These are phyloP conservation scores for Spinacia oleracea DNA, from an alignment of 179 eudicot genomes.

Conservation along the genomic window DNA sequence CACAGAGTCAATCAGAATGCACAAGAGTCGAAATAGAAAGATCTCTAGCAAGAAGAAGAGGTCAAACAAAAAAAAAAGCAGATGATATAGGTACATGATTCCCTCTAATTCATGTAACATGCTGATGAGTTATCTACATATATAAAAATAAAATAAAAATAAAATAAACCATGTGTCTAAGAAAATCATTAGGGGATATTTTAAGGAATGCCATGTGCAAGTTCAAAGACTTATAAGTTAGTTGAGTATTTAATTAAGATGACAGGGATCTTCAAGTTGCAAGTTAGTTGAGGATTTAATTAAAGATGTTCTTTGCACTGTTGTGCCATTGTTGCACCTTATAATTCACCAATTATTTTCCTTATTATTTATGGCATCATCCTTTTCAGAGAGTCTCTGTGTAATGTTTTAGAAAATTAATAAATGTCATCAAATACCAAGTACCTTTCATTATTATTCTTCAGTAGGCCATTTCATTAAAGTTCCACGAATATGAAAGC, in stretches of 20 bases:
- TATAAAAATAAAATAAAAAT: too few relatives aligned
- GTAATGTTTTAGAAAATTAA: not conserved
- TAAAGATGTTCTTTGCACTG: not conserved
- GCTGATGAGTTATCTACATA: too few relatives aligned
- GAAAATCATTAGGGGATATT: not conserved
- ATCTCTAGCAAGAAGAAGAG: too few relatives aligned
- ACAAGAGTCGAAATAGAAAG: too few relatives aligned
- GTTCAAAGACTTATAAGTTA: too few relatives aligned
- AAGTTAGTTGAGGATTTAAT: not conserved
- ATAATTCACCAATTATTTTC: not conserved
- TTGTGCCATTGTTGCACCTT: not conserved
- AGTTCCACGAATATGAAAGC: not conserved
- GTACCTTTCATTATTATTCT: not conserved
- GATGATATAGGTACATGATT: too few relatives aligned
- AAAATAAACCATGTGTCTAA: too few relatives aligned
- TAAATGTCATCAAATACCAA: not conserved
- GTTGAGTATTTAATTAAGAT: too few relatives aligned
- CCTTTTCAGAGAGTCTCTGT: too few relatives aligned
- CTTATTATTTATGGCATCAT: slow-evolving; percentile 3
- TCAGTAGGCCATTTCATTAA: not conserved
- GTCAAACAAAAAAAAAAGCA: too few relatives aligned
- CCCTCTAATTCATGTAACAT: too few relatives aligned
- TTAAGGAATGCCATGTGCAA: not conserved
- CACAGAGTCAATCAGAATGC: too few relatives aligned
- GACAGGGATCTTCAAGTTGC: slow-evolving; percentile 1